Conservation (phyloP, 768 basidiomycete species). For the Floccularia luteovirens region DNA sequence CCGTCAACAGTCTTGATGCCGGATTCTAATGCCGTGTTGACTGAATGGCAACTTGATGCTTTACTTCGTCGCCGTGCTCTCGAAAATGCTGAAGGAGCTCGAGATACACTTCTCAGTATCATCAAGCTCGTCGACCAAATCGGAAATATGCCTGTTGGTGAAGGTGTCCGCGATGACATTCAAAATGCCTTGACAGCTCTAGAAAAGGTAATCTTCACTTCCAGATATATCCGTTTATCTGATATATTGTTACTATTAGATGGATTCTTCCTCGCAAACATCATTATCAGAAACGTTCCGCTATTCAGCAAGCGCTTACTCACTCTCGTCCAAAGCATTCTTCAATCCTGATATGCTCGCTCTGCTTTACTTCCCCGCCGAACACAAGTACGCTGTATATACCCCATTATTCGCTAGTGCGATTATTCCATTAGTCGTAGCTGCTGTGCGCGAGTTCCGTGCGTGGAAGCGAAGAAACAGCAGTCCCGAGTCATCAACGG, state of each 20-base stretch:
- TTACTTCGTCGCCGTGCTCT: constrained; percentile 61
- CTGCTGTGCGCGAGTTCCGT: constrained; percentile 63
- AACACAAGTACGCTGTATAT: constrained; percentile 97
- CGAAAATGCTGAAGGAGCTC: constrained; percentile 60
- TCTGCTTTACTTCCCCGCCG: constrained; percentile 92
- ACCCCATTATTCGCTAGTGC: constrained; percentile 91
- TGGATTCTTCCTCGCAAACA: constrained; percentile 24
- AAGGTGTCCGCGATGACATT: constrained; percentile 69
- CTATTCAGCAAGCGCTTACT: constrained; percentile 56
- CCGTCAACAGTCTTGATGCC: constrained; percentile 35
- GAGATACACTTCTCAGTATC: constrained; percentile 78
- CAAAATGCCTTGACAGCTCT: constrained; percentile 63
- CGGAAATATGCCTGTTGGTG: constrained; percentile 85
- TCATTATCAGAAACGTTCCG: constrained; percentile 41
- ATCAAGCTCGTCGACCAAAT: constrained; percentile 80
- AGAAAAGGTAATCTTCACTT: constrained; percentile 44
- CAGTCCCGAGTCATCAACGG: no score
- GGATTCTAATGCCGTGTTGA: constrained; percentile 13
- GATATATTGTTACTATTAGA: constrained; percentile 16
- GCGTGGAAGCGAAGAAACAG: no score
- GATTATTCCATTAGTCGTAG: constrained; percentile 73
- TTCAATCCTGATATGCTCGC: constrained; percentile 97
- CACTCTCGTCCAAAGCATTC: constrained; percentile 78
- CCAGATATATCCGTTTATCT: neutral
- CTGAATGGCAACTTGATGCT: constrained; percentile 78